phyloP scores from a whole-genome alignment of 495 filamentous ascomycete species.

The Xylaria curta region DNA sequence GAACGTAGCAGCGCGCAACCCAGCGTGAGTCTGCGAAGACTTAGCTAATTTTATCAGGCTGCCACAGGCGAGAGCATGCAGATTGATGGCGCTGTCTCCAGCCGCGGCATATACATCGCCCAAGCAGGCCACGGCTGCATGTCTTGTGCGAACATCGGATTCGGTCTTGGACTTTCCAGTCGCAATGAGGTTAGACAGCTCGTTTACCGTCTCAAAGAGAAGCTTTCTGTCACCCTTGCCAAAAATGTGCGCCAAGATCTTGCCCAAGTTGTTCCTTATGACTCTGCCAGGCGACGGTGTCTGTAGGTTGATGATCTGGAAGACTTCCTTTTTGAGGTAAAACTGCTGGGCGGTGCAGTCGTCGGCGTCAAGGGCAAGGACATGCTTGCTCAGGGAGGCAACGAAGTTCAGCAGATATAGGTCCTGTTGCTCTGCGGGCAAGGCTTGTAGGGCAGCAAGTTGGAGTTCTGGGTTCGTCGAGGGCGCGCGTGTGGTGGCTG shows the following conservation, averaged over 20 bases:
- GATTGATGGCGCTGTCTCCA: conserved; percentile 89
- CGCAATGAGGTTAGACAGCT: conserved; percentile 77
- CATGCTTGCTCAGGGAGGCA: conserved; percentile 80
- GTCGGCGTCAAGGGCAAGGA: conserved; percentile 72
- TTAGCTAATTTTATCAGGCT: conserved; percentile 82
- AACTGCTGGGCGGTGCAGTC: conserved; percentile 86
- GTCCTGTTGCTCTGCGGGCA: conserved; percentile 95
- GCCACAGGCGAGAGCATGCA: conserved; percentile 75
- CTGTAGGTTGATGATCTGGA: conserved; percentile 87
- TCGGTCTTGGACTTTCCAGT: conserved; percentile 84
- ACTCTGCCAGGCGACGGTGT: conserved; percentile 86
- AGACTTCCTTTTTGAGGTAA: conserved; percentile 85
- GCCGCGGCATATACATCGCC: conserved; percentile 88
- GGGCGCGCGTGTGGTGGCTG: conserved; percentile 38
- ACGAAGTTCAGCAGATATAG: conserved; percentile 91
- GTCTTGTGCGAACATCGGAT: conserved; percentile 63
- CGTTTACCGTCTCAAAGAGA: conserved; percentile 92
- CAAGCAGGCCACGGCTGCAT: conserved; percentile 88
- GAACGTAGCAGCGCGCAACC: conserved; percentile 83
- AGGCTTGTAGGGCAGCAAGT: conserved; percentile 81
- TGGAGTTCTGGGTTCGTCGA: conserved; percentile 74
- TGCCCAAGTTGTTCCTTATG: conserved; percentile 84
- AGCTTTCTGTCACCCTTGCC: conserved; percentile 87
- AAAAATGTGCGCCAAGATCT: conserved; percentile 83
- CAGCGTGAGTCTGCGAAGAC: conserved; percentile 77